Evolutionary conservation across 1,284 basidiomycete species (phyloP), one percentile per base, ranked within the genome.

Genomic region (Psilocybe mexicana): DNA sequence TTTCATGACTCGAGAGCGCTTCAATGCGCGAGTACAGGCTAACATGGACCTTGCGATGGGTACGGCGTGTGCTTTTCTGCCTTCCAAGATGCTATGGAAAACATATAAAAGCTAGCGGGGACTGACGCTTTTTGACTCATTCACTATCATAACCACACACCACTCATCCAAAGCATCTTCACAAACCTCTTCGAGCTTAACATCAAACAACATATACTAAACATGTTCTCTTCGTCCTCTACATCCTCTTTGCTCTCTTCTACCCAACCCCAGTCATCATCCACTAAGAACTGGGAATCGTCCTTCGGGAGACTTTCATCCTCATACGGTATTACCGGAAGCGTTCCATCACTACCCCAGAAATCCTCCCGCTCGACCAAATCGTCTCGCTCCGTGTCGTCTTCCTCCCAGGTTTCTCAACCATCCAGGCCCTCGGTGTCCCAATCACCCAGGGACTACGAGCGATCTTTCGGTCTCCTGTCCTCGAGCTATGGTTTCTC

Each of bases 181-280:
- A 40, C 38, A 40, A n/a, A 3, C 38, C 30, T 33, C 30, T 6
- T 40, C 38, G n/a, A 40, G 6, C 10, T n/a, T 40, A 40, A 11
- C 38, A 40, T 12, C 35, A 36, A 36, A 36, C 35, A 14, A 40
- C 6, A 14, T 11, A 28, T 46, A 8, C 40, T 24, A 35, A 45
- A 14, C 26, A 58, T 58, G 57, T 42, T 54, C 23, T 58, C 57
- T 36, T 52, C 57, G n/a, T 58, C 53, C 30, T 48, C 53, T 28
- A 47, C 57, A 3, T 44, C 55, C 42, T 58, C 57, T 38, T 38
- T 58, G 40, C 48, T 58, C 46, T 14, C 38, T 5, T 43, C 56
- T 8, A 43, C 38, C 18, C 42, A 49, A n/a, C 36, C 40, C 28
- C 18, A 43, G 23, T 35, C 45, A 24, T 54, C 52, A 3, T 50